Base-by-base conservation (phyloP, 768 basidiomycete species). In the Boletus sp. region DNA sequence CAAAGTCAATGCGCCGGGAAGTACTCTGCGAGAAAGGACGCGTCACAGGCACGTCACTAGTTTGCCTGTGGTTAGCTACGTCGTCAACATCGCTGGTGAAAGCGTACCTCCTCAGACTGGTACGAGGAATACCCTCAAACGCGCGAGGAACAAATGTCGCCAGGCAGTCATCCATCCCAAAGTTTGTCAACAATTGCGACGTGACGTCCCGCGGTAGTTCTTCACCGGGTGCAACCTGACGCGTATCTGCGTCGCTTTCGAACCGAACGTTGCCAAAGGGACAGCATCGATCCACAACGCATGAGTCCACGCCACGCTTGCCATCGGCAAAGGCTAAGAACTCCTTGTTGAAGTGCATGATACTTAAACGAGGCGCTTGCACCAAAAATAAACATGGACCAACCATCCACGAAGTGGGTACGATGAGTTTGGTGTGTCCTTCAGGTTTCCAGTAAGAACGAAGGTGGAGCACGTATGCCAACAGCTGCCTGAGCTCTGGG, bases 381-480 rank as follows among this genome's bases (percentile, higher is more conserved):
- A 8, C 37, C 34, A 40, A 29, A 17, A 35, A 39, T 6, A 21
- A 19, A 42, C 8, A 29, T 27, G 40, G 42, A 57, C 66, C 1
- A n/a, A 68, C 66, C 67, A 51, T 64, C 67, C 67, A 69, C 46
- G 50, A 55, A 7, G 58, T 41, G 33, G 67, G 65, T 0, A 65
- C 58, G 54, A 58, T 4, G 35, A 66, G 58, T n/a, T 60, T 59
- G 48, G 54, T 32, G 10, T 45, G 39, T 49, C 46, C 53, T 39
- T 58, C 43, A 5, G 62, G 60, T 39, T 32, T 56, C 67, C 67
- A 68, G 39, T 27, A 33, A 21, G 65, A 56, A 29, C 65, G 61
- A 23, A 68, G 68, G 50, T 55, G 58, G 38, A 45, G 50, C 32
- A 61, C 45, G 57, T 70, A 69, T 19, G 59, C 50, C 30, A 69